These are phyloP conservation scores for Phragmites australis DNA, from an alignment of 176 grass and related monocot genomes.

Conservation along the genomic window DNA sequence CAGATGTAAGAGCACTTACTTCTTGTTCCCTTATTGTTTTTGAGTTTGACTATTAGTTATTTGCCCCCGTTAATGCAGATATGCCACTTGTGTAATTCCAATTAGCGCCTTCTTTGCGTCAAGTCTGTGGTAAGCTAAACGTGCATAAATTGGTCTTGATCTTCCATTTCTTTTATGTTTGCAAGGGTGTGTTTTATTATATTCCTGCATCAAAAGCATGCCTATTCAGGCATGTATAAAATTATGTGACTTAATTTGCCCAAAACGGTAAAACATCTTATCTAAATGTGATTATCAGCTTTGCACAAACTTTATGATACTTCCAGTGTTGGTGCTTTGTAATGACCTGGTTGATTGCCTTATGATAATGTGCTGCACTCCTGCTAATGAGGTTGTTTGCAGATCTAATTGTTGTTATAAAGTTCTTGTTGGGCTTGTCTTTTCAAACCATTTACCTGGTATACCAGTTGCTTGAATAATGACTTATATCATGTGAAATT, in stretches of 20 bases:
- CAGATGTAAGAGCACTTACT: slow-evolving; percentile 80
- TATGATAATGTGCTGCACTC: neutral
- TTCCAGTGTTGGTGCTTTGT: neutral
- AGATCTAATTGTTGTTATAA: neutral
- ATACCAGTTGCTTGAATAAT: slow-evolving; percentile 10
- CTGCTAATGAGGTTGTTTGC: slow-evolving; percentile 13
- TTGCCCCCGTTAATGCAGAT: slow-evolving; percentile 60
- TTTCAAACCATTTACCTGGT: slow-evolving; percentile 22
- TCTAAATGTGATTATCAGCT: slow-evolving; percentile 16
- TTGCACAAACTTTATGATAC: slow-evolving; percentile 20
- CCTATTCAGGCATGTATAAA: neutral
- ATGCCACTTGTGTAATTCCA: slow-evolving; percentile 95
- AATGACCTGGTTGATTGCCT: neutral
- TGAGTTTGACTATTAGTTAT: slow-evolving; percentile 21
- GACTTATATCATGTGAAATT: slow-evolving; percentile 16
- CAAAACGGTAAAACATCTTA: slow-evolving; percentile 24
- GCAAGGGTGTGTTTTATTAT: neutral
- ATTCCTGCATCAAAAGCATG: slow-evolving; percentile 26
- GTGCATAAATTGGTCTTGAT: neutral
- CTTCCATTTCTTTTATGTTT: slow-evolving; percentile 22
- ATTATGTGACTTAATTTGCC: neutral
- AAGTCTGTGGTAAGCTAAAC: slow-evolving; percentile 87
- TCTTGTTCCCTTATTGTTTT: slow-evolving; percentile 28
- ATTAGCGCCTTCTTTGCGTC: slow-evolving; percentile 99
- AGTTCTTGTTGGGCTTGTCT: neutral